Conservation (phyloP, 495 filamentous ascomycete species). For the Recurvomyces mirabilis region DNA sequence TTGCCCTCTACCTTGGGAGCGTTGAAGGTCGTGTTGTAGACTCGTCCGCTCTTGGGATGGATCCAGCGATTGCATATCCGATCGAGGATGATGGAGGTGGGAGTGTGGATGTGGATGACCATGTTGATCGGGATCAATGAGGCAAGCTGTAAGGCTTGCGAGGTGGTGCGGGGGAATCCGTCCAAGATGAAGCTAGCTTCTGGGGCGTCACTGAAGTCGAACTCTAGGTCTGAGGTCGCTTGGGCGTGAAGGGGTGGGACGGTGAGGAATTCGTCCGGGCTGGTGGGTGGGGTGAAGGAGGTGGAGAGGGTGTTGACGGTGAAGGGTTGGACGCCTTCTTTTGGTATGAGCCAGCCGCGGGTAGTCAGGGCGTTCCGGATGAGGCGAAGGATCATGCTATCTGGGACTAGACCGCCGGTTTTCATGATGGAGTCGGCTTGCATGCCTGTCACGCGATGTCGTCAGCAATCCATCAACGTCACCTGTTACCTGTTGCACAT, state of each 20-base stretch:
- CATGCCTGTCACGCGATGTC: constrained; percentile 45
- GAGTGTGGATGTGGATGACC: constrained; percentile 59
- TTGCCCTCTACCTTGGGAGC: constrained; percentile 64
- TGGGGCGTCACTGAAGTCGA: constrained; percentile 49
- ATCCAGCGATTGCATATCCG: constrained; percentile 88
- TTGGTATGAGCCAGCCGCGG: constrained; percentile 63
- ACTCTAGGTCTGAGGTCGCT: constrained; percentile 12
- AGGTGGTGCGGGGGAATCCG: constrained; percentile 82
- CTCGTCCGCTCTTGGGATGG: constrained; percentile 78
- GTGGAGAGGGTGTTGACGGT: constrained; percentile 24
- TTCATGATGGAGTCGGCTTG: constrained; percentile 82
- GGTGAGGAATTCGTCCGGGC: constrained; percentile 14
- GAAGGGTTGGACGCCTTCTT: constrained; percentile 27
- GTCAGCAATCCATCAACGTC: neutral
- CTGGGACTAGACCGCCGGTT: constrained; percentile 70
- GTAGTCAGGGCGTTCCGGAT: constrained; percentile 76
- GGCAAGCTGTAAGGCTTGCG: constrained; percentile 68
- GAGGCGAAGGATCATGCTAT: constrained; percentile 80
- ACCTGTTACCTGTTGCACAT: neutral
- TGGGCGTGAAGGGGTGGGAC: constrained; percentile 3
- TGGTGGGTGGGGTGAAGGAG: constrained; percentile 32
- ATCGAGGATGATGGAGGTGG: constrained; percentile 67
- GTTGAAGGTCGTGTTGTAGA: constrained; percentile 93
- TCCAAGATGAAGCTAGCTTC: constrained; percentile 87
- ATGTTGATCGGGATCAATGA: constrained; percentile 80